phyloP scores from a whole-genome alignment of 305 asterid species.

The Rubia tinctorum region DNA sequence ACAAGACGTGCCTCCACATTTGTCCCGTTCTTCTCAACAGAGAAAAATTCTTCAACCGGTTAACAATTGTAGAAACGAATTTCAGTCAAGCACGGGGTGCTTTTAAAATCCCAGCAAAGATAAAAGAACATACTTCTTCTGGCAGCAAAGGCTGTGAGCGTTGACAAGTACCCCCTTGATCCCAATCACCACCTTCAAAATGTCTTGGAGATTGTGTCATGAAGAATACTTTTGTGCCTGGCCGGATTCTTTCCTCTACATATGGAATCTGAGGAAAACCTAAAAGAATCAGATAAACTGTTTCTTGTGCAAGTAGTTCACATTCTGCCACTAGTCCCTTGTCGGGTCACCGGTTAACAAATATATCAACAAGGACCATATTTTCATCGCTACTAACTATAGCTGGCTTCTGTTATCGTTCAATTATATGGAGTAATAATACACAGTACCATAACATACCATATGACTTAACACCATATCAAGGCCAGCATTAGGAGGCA shows the following conservation, averaged over 20 bases:
- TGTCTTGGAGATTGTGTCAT: conserved; percentile 94
- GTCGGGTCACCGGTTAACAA: too few relatives aligned
- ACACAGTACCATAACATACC: conserved; percentile 49
- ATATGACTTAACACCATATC: conserved; percentile 69
- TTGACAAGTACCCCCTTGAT: conserved; percentile 88
- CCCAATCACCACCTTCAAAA: too few relatives aligned
- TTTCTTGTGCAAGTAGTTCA: too few relatives aligned
- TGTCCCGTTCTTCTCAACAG: conserved; percentile 55
- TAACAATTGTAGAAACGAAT: neutral
- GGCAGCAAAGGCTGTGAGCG: conserved; percentile 58
- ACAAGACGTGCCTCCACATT: conserved; percentile 83
- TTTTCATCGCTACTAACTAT: neutral
- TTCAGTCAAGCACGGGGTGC: too few relatives aligned
- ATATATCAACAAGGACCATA: too few relatives aligned
- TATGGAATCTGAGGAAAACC: conserved; percentile 43
- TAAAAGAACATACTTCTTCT: conserved; percentile 52
- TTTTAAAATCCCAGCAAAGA: neutral
- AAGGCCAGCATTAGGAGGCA: conserved; percentile 67
- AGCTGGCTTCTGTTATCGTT: neutral
- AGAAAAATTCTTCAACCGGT: conserved; percentile 66
- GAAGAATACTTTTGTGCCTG: conserved; percentile 49
- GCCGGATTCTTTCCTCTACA: conserved; percentile 48
- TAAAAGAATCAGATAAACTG: neutral
- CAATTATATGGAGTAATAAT: conserved; percentile 9
- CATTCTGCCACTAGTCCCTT: too few relatives aligned